Conservation (phyloP, 768 basidiomycete genomes). For the Cyathus striatus region DNA sequence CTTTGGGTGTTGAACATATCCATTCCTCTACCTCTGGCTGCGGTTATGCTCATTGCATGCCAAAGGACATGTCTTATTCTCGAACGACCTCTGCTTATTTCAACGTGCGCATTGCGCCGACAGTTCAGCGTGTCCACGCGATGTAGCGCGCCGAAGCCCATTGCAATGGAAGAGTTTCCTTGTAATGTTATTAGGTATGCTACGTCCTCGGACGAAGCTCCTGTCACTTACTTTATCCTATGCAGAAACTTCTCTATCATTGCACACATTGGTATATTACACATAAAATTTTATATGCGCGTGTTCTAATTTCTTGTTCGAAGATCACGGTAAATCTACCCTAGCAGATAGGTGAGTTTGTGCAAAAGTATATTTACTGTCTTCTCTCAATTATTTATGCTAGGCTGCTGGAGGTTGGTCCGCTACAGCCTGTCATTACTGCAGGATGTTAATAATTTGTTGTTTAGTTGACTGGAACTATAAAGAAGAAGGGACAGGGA, state of each 20-base stretch:
- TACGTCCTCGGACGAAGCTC: background rate
- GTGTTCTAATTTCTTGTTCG: constrained; percentile 4
- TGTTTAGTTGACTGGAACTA: constrained; percentile 81
- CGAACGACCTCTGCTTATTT: constrained; percentile 5
- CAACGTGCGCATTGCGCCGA: constrained; percentile 2
- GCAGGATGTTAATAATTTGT: constrained; percentile 1
- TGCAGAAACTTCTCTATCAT: constrained; percentile 91
- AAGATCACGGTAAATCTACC: constrained; percentile 95
- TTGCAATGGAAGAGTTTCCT: constrained; percentile 58
- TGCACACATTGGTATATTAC: constrained; percentile 81
- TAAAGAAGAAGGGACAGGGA: constrained; percentile 56
- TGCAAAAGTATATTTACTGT: constrained; percentile 5
- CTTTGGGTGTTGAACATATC: too few relatives aligned
- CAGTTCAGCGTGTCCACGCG: constrained; percentile 23
- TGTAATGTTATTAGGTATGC: constrained; percentile 64
- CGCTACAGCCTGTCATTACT: background rate
- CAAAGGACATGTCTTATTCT: constrained; percentile 21
- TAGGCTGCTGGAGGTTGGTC: constrained; percentile 68
- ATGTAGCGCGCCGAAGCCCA: constrained; percentile 23
- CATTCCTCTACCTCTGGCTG: too few relatives aligned
- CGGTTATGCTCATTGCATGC: constrained; percentile 27
- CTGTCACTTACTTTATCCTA: background rate
- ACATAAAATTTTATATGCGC: background rate
- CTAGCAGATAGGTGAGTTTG: constrained; percentile 73
- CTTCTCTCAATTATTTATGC: constrained; percentile 1